phyloP scores from a whole-genome alignment of 1,284 basidiomycete species.

The Flammula alnicola region DNA sequence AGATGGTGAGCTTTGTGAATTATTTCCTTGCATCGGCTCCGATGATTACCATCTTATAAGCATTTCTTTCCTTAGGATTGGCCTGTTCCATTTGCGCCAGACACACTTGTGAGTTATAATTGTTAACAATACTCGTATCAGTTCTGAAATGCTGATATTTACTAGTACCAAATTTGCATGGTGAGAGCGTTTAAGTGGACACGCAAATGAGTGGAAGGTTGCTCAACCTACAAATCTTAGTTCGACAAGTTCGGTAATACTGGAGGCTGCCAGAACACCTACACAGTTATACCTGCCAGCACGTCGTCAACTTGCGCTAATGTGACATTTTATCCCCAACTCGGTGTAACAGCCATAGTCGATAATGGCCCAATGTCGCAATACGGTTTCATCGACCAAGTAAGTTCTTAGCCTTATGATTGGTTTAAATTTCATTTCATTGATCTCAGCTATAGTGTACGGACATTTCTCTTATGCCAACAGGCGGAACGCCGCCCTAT shows the following conservation, averaged over 20 bases:
- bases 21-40: no score
- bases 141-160: not conserved
- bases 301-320: conserved; percentile 48
- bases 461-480: conserved; percentile 54
- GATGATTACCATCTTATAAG: no score
- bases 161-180: conserved; percentile 67
- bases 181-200: no score
- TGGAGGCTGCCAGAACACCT: conserved; percentile 63
- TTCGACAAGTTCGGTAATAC: conserved; percentile 58
- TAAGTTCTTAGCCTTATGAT: conserved; percentile 21
- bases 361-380: conserved; percentile 52
- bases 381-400: conserved; percentile 62
- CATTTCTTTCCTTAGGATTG: conserved; percentile 45
- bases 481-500: conserved; percentile 63
- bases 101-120: conserved; percentile 47
- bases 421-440: not conserved
- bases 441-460: conserved; percentile 49
- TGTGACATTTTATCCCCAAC: conserved; percentile 48
- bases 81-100: conserved; percentile 59
- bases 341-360: conserved; percentile 49
- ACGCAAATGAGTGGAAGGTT: no score
- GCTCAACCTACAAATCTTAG: no score
- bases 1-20: conserved; percentile 50
- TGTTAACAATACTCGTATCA: not conserved
- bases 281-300: conserved; percentile 52